Percentiles rank a stretch among this genome's conserved stretches.
These are phyloP conservation scores for Colletotrichum sp. DNA, from an alignment of 2,329 filamentous ascomycete species.

Conservation along the genomic window DNA sequence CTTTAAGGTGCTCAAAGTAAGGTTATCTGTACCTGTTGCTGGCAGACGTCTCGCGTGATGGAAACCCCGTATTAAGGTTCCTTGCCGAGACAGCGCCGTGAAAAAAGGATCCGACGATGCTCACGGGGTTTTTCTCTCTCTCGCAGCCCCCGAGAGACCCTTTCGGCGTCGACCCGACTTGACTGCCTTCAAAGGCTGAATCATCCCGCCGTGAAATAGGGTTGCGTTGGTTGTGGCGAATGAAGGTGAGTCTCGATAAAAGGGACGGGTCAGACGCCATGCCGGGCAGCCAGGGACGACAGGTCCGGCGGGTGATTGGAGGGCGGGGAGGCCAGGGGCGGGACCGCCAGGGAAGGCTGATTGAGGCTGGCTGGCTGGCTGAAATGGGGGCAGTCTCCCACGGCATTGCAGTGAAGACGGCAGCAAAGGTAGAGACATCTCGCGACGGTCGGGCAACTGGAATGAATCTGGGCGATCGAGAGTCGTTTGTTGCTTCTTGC, in stretches of 20 bases:
- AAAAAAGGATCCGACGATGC: neutral
- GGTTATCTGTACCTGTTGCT: neutral
- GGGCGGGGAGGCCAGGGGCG: neutral
- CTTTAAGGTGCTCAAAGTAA: neutral
- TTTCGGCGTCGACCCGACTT: neutral
- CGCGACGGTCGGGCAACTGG: neutral
- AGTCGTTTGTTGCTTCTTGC: neutral
- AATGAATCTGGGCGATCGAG: neutral
- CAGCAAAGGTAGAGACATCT: neutral
- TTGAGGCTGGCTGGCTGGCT: neutral
- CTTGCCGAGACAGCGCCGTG: neutral
- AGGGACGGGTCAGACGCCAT: neutral
- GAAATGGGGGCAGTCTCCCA: neutral
- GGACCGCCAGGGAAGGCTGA: constrained; percentile 4
- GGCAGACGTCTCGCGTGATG: neutral
- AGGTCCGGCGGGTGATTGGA: neutral
- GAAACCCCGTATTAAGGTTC: neutral
- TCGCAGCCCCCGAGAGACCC: neutral
- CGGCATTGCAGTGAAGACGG: neutral
- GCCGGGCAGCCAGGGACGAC: neutral
- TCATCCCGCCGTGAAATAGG: neutral
- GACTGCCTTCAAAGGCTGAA: neutral
- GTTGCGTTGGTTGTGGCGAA: neutral
- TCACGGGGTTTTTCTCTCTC: neutral
- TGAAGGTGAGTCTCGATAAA: neutral